Conservation (phyloP, 805 yeast species). For the Yarrowia sp. region DNA sequence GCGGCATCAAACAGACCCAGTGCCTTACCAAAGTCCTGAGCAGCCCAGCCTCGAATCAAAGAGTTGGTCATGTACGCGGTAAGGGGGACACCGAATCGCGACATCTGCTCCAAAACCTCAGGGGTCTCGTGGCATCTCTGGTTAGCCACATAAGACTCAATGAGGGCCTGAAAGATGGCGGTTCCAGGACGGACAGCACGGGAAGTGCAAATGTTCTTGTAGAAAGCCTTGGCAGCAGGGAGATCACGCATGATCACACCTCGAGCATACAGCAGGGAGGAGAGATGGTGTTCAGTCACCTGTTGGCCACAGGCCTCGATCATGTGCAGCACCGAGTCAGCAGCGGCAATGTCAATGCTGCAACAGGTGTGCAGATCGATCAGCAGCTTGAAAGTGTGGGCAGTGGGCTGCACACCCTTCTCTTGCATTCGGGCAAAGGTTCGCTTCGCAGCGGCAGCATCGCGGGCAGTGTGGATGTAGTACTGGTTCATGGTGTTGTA, state of each 20-base stretch:
- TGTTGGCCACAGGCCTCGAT: conserved; percentile 35
- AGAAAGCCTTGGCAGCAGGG: conserved; percentile 38
- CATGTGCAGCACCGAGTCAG: conserved; percentile 38
- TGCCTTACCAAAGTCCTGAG: conserved; percentile 32
- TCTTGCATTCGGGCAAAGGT: conserved; percentile 35
- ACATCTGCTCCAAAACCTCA: conserved; percentile 38
- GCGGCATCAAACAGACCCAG: conserved; percentile 35
- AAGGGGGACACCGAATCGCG: conserved; percentile 34
- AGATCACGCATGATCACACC: conserved; percentile 40
- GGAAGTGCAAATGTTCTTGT: conserved; percentile 34
- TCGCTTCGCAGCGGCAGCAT: conserved; percentile 37
- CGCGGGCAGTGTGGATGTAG: conserved; percentile 37
- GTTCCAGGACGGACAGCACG: conserved; percentile 40
- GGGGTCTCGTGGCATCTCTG: conserved; percentile 35
- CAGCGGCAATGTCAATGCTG: conserved; percentile 38
- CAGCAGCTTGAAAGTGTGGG: conserved; percentile 42
- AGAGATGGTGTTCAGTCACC: conserved; percentile 39
- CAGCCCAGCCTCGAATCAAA: conserved; percentile 40
- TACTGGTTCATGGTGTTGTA: conserved; percentile 42
- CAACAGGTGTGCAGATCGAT: conserved; percentile 40
- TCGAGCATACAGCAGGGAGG: conserved; percentile 40
- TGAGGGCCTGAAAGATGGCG: conserved; percentile 40
- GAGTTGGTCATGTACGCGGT: conserved; percentile 39
- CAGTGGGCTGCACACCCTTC: conserved; percentile 36
- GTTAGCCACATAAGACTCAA: conserved; percentile 42